Evolutionary conservation across 371 early-diverging fungal genomes (phyloP).

Genomic region (Mortierella polycephala): DNA sequence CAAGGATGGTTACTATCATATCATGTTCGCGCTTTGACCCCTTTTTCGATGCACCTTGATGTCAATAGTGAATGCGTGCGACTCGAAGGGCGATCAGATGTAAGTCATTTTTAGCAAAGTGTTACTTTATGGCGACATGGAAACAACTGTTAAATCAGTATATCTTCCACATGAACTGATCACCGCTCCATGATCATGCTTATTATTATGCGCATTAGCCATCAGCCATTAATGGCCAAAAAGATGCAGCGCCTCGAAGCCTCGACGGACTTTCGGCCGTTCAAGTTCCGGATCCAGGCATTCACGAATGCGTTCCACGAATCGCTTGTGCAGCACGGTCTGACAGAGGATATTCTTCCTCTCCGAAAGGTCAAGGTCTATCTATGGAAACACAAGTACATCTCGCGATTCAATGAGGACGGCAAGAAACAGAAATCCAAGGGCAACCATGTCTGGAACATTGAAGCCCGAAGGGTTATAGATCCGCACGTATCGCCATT

Average conservation of each 20-base stretch:
- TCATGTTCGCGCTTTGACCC: too few species aligned
- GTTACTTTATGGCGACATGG: neutral
- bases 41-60: neutral
- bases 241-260: constrained; percentile 71
- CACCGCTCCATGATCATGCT: neutral
- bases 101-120: constrained; percentile 26
- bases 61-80: constrained; percentile 64
- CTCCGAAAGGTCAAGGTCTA: constrained; percentile 68
- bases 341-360: constrained; percentile 62
- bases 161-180: neutral
- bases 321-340: constrained; percentile 61
- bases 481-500: neutral
- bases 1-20: neutral
- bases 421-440: constrained; percentile 76
- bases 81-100: constrained; percentile 70
- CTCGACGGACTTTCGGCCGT: constrained; percentile 68
- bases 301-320: constrained; percentile 74
- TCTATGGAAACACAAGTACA: constrained; percentile 67
- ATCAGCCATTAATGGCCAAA: constrained; percentile 73
- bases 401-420: constrained; percentile 74
- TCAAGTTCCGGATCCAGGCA: constrained; percentile 76
- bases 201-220: constrained; percentile 39
- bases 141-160: too few species aligned
- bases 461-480: constrained; percentile 65
- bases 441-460: constrained; percentile 76